Percentiles rank a stretch among this genome's conserved stretches.
Conservation (phyloP, 371 early-diverging fungal genomes). For the Actinomortierella wolfii region DNA sequence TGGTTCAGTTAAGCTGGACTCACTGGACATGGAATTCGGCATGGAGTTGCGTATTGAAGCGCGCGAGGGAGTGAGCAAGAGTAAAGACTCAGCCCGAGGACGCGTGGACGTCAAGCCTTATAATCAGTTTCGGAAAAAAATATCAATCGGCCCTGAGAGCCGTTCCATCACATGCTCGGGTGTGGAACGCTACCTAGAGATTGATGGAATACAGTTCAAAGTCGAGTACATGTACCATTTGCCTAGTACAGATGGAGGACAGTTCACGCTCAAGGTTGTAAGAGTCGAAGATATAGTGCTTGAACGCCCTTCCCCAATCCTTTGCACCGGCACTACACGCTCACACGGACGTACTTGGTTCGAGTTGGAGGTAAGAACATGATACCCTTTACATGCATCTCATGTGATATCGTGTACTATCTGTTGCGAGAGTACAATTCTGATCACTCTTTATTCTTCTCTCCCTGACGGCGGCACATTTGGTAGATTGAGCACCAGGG, state of each 20-base stretch:
- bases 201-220: not conserved
- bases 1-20: slow-evolving; percentile 27
- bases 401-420: not conserved
- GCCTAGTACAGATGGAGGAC: not conserved
- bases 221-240: too few species aligned
- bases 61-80: slow-evolving; percentile 19
- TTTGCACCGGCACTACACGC: not conserved
- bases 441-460: not conserved
- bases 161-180: too few species aligned
- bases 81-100: slow-evolving; percentile 25
- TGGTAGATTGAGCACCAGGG: slow-evolving; percentile 16
- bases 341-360: too few species aligned
- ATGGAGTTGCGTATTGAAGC: slow-evolving; percentile 32
- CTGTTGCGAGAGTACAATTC: not conserved
- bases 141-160: slow-evolving; percentile 27
- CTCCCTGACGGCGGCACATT: too few species aligned
- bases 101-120: slow-evolving; percentile 41
- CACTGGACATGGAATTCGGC: slow-evolving; percentile 23
- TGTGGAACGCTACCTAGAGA: not conserved
- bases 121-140: slow-evolving; percentile 23
- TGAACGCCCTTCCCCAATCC: not conserved
- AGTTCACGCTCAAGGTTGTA: not conserved
- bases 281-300: not conserved
- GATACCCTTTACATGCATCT: not conserved
- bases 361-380: not conserved